Base-by-base conservation (phyloP, 2,329 filamentous ascomycete genomes). In the Lasiodiplodia hormozganensis region DNA sequence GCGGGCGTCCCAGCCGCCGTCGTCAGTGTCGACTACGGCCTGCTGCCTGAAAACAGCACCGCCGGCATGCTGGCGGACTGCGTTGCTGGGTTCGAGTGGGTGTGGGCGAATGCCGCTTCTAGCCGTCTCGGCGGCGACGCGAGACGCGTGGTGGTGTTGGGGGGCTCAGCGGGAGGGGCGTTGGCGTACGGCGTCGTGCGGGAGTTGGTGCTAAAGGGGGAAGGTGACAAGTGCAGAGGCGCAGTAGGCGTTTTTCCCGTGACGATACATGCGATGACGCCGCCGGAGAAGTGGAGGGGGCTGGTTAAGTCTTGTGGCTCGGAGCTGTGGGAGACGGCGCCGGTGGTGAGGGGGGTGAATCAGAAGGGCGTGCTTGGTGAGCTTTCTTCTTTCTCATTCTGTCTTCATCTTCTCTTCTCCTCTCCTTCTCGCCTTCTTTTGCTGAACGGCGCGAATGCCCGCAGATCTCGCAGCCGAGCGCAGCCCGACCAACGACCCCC, bases 11-110 rank as follows among this genome's bases (percentile, higher is more conserved):
- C 76, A 14, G 77, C 74, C 58, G 70, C 79, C 54, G 70, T 81
- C 40, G 74, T 80, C 49, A 75, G 74, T 11, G 74, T 81, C 36
- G 74, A 76, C 28, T 81, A 80, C 68, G 74, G 75, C 14, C 68
- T 74, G 7, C 49, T 56, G 21, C 68, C 68, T 2, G 40, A 69
- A 21, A 54, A 73, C 62, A 73, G 74, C 57, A 69, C 74, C 40
- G 74, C 75, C n/a, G 71, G 71, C n/a, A 71, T 73, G 49, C 70
- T 79, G 14, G 73, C 77, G 10, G 77, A 79, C 71, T 70, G 52
- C 56, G 52, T 62, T n/a, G 12, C 18, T 10, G 70, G 62, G 18
- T 69, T 64, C 53, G 10, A 23, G 10, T 72, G 70, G 70, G 56
- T 53, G 21, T 43, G 57, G 23, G 16, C 10, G 23, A 36, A 38